Evolutionary conservation across 306 rosid genomes (phyloP).

Genomic region (Cyclanthera cordifolia): DNA sequence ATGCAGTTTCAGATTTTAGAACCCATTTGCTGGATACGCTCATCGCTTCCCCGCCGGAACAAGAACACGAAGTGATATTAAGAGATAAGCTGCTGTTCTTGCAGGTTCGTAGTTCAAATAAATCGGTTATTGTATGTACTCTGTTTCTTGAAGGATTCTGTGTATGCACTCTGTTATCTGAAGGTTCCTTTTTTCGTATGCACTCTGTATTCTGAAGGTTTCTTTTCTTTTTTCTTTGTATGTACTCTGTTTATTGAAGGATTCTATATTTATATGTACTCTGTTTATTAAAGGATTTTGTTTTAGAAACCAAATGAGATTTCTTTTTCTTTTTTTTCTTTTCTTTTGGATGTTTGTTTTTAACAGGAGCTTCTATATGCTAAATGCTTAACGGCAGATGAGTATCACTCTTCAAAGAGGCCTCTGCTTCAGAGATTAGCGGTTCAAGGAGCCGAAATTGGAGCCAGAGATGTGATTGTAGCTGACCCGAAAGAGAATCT

Average conservation of each 20-base stretch:
- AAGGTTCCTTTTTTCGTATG: too few species aligned
- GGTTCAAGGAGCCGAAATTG: conserved; percentile 69
- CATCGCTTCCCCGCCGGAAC: conserved; percentile 50
- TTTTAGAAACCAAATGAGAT: neutral
- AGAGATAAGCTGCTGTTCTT: conserved; percentile 74
- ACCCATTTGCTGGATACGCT: conserved; percentile 71
- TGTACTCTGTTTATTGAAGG: neutral
- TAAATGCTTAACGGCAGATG: conserved; percentile 70
- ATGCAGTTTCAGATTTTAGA: conserved; percentile 55
- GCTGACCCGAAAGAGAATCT: conserved; percentile 25
- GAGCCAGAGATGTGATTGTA: conserved; percentile 50
- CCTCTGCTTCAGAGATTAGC: conserved; percentile 73
- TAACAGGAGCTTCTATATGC: conserved; percentile 74
- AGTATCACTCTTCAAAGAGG: conserved; percentile 77
- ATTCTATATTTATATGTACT: too few species aligned
- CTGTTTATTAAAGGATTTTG: neutral
- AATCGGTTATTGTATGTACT: neutral
- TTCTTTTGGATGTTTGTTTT: neutral
- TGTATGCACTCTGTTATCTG: neutral
- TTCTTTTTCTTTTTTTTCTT: neutral
- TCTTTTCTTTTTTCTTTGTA: too few species aligned
- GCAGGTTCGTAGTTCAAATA: conserved; percentile 42
- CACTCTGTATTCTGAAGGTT: too few species aligned
- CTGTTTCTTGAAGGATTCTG: conserved; percentile 2
- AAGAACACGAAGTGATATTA: conserved; percentile 46